Evolutionary conservation across 1,139 yeast genomes (phyloP).

Genomic region (Geotrichum restrictum): DNA sequence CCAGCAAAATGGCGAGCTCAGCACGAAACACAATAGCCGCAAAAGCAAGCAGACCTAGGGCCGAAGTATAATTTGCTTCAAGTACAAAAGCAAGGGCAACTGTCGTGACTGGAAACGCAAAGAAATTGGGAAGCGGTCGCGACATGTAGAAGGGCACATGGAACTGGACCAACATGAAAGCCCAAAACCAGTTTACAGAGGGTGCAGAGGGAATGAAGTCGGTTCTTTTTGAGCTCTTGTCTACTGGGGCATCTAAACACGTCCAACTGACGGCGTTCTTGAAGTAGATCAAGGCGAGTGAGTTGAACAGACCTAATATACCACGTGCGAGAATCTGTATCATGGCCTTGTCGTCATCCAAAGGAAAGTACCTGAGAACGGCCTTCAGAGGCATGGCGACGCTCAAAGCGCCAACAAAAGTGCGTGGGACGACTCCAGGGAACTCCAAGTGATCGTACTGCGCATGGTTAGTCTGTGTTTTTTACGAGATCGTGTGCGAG

Average conservation of each 20-base stretch:
- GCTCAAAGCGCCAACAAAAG: conserved; percentile 71
- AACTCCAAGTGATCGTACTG: conserved; percentile 70
- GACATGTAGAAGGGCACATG: conserved; percentile 74
- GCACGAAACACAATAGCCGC: conserved; percentile 66
- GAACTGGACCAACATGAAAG: conserved; percentile 64
- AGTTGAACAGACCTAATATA: conserved; percentile 36
- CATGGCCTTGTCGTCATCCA: conserved; percentile 30
- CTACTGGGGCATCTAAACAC: conserved; percentile 21
- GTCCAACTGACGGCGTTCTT: conserved; percentile 28
- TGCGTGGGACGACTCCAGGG: conserved; percentile 88
- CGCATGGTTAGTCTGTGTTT: conserved; percentile 26
- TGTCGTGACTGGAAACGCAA: conserved; percentile 73
- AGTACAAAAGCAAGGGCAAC: conserved; percentile 52
- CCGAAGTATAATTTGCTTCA: conserved; percentile 47
- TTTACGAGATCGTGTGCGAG: not conserved
- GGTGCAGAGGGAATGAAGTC: conserved; percentile 25
- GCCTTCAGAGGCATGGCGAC: conserved; percentile 48
- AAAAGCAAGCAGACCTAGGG: conserved; percentile 58
- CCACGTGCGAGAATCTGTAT: conserved; percentile 45
- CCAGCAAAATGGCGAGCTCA: conserved; percentile 64
- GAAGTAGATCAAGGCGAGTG: conserved; percentile 31
- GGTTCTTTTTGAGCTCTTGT: conserved; percentile 7
- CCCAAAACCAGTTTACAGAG: conserved; percentile 48
- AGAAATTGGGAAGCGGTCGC: conserved; percentile 79
- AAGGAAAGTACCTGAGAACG: conserved; percentile 31